Percentiles rank a stretch among this genome's conserved stretches.
phyloP scores from a whole-genome alignment of 208 protist genomes.

The Crithidia brevicula region DNA sequence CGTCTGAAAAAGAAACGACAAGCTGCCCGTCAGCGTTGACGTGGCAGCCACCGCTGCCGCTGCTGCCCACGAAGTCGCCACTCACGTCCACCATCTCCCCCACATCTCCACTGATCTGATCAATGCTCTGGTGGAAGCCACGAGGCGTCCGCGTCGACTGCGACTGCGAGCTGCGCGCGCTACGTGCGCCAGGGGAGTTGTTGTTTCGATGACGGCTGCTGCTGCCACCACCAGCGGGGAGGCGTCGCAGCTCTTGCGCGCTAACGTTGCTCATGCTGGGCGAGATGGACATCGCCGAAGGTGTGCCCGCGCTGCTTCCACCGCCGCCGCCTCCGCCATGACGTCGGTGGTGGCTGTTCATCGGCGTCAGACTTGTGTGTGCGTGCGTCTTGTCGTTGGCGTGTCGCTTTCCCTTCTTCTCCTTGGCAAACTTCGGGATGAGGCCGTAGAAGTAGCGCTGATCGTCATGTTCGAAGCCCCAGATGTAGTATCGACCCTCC shows the following conservation, averaged over 20 bases:
- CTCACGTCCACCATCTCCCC: not conserved
- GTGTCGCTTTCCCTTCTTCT: conserved; percentile 32
- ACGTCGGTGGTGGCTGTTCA: conserved; percentile 14
- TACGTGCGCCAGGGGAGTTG: conserved; percentile 8
- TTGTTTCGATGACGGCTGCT: not conserved
- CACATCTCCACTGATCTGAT: not conserved
- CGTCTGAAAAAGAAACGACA: not conserved
- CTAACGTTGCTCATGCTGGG: conserved; percentile 12
- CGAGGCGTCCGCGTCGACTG: conserved; percentile 13
- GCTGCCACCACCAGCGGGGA: conserved; percentile 1
- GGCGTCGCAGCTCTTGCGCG: conserved; percentile 9
- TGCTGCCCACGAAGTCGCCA: not conserved
- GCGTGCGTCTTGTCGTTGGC: conserved; percentile 12
- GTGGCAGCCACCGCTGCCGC: conserved; percentile 12
- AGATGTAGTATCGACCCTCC: conserved; percentile 71
- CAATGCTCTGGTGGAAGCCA: not conserved
- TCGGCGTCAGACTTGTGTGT: not conserved
- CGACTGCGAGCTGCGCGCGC: conserved; percentile 19
- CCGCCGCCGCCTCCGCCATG: not conserved
- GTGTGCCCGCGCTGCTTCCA: conserved; percentile 7
- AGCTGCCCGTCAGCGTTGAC: conserved; percentile 8
- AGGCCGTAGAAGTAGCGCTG: conserved; percentile 64
- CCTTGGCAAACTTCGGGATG: conserved; percentile 66
- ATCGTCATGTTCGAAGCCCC: conserved; percentile 59
- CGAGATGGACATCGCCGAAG: conserved; percentile 14